phyloP scores from a whole-genome alignment of 805 yeast species.

The Candida sanyiensis region DNA sequence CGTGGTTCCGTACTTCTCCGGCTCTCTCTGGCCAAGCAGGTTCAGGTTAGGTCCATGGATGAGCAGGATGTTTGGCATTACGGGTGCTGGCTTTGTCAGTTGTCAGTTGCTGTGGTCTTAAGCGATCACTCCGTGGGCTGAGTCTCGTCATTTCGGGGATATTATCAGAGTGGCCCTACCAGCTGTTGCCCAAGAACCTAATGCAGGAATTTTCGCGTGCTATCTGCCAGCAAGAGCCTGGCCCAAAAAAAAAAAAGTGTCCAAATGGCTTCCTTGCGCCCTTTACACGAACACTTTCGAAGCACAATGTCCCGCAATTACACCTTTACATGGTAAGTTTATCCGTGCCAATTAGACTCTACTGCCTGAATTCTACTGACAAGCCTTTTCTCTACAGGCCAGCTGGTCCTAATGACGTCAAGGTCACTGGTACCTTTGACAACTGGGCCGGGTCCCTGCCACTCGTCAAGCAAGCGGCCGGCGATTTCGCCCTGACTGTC shows the following conservation, averaged over 20 bases:
- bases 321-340: constrained; percentile 10
- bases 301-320: constrained; percentile 5
- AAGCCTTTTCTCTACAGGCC: constrained; percentile 33
- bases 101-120: too few relatives aligned
- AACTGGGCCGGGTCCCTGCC: constrained; percentile 59
- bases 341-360: neutral
- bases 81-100: too few relatives aligned
- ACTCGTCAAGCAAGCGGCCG: constrained; percentile 53
- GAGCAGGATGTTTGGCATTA: constrained; percentile 31
- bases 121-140: too few relatives aligned
- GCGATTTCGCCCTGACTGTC: constrained; percentile 53
- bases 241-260: neutral
- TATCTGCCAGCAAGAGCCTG: too few relatives aligned
- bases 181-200: neutral
- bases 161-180: too few relatives aligned
- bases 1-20: constrained; percentile 46
- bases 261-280: constrained; percentile 1
- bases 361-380: constrained; percentile 36
- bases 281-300: neutral
- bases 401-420: constrained; percentile 49
- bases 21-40: constrained; percentile 43
- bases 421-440: constrained; percentile 68
- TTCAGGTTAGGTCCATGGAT: constrained; percentile 47
- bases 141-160: too few relatives aligned
- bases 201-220: constrained; percentile 3